Evolutionary conservation across 2,329 filamentous ascomycete species (phyloP).

Genomic region (Penicillium sclerotiorum): DNA sequence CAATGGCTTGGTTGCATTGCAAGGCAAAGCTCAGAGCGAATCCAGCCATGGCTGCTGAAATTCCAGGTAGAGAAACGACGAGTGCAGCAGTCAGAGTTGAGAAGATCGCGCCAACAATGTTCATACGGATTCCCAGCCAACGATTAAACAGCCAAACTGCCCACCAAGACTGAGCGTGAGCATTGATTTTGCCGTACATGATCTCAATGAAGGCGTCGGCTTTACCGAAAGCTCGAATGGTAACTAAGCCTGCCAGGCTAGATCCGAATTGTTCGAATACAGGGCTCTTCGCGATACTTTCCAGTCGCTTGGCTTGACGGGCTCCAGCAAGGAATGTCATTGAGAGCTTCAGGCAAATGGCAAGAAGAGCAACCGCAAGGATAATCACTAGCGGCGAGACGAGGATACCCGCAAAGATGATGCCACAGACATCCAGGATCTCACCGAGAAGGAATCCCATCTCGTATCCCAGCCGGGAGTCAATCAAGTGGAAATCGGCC

Average conservation of each 20-base stretch:
- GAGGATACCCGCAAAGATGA: slow-evolving; percentile 67
- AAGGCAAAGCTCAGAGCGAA: slow-evolving; percentile 76
- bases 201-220: slow-evolving; percentile 65
- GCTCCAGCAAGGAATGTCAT: slow-evolving; percentile 69
- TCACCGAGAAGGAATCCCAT: slow-evolving; percentile 63
- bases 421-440: slow-evolving; percentile 64
- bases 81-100: slow-evolving; percentile 66
- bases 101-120: slow-evolving; percentile 70
- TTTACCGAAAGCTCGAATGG: slow-evolving; percentile 76
- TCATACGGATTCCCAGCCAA: slow-evolving; percentile 76
- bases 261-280: slow-evolving; percentile 80
- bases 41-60: slow-evolving; percentile 72
- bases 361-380: slow-evolving; percentile 61
- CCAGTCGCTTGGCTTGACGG: slow-evolving; percentile 74
- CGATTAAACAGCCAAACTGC: slow-evolving; percentile 73
- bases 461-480: slow-evolving; percentile 67
- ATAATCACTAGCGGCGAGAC: slow-evolving; percentile 61
- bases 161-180: slow-evolving; percentile 66
- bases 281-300: slow-evolving; percentile 75
- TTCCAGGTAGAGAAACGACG: slow-evolving; percentile 63
- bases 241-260: slow-evolving; percentile 70
- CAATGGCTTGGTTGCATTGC: slow-evolving; percentile 67
- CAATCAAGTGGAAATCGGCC: slow-evolving; percentile 73
- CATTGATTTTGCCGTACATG: slow-evolving; percentile 72
- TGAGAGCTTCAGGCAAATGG: slow-evolving; percentile 51